Base-by-base conservation (phyloP, 305 asterid species). In the Fraxinus ornus region DNA sequence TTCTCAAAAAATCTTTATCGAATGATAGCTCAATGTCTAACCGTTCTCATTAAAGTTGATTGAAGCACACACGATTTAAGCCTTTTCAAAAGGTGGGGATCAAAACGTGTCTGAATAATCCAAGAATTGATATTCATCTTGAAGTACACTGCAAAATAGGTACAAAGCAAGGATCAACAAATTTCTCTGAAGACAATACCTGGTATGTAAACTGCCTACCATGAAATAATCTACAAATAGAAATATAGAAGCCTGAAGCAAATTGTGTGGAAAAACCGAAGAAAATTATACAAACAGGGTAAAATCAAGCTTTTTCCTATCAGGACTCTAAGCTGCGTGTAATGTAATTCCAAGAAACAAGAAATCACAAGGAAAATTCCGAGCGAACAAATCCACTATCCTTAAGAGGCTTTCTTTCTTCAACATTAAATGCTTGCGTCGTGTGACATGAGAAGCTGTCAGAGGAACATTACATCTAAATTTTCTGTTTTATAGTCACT, bases 401-500 rank as follows among this genome's bases (percentile, higher is more conserved):
- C 49, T 78, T 66, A 70, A 49, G 85, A 49, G 7, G 78, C 77
- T 36, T 77, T 41, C 84, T 60, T 36, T 49, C 62, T 52, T 52
- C 37, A 44, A 24, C 39, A 33, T 36, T 7, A 41, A 30, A 78
- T 82, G 87, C 75, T 79, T 80, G 70, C 78, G 26, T 72, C 81
- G 68, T 82, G 78, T 12, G 57, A 80, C 17, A 73, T 28, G 41
- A 80, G 79, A 79, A 70, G 64, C 71, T 62, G 75, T 76, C 75
- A 47, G 22, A 39, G 5, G 78, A 55, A 36, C 2, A 35, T 72
- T 33, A 24, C 78, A 74, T 80, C 83, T 85, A 90, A 21, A 80
- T 71, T 39, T 85, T 90, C 79, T 90, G 91, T 83, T 87, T 91
- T 79, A 96, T 85, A 80, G 86, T 88, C 79, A 92, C 90, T 72